Percentiles rank a stretch among this genome's conserved stretches.
These are phyloP conservation scores for Harrya chromipes DNA, from an alignment of 768 basidiomycete genomes.

Conservation along the genomic window DNA sequence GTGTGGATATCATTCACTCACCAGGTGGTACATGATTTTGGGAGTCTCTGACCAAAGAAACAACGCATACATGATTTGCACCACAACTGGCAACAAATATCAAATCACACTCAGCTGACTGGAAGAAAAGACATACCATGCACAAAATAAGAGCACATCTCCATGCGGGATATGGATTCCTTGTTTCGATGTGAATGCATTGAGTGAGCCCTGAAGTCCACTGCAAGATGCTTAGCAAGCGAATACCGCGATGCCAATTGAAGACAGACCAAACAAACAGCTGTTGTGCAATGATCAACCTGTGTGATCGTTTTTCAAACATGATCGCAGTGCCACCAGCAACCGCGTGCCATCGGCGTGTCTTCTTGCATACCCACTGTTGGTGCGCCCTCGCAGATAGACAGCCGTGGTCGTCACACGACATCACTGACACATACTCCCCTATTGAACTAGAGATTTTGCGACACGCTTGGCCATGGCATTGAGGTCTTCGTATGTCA, in stretches of 20 bases:
- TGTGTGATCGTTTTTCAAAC: constrained; percentile 68
- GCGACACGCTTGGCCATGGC: no score
- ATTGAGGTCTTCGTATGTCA: no score
- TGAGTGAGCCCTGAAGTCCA: constrained; percentile 88
- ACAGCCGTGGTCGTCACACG: constrained; percentile 53
- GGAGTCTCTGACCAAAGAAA: constrained; percentile 78
- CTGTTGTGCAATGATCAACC: constrained; percentile 77
- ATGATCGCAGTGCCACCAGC: constrained; percentile 72
- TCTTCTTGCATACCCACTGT: constrained; percentile 60
- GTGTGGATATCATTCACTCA: constrained; percentile 28
- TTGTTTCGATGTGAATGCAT: constrained; percentile 64
- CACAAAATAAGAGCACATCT: constrained; percentile 73
- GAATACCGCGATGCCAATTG: not conserved
- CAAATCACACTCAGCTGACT: not conserved
- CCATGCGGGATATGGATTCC: constrained; percentile 78
- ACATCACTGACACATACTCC: no score
- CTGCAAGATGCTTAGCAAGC: constrained; percentile 36
- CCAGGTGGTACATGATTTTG: constrained; percentile 75
- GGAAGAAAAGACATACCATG: constrained; percentile 48
- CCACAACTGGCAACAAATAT: constrained; percentile 48
- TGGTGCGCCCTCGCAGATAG: constrained; percentile 64
- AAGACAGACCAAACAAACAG: constrained; percentile 71
- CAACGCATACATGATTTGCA: constrained; percentile 83
- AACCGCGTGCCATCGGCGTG: constrained; percentile 75
- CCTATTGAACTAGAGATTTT: no score